Evolutionary conservation across 179 eudicot species (phyloP).

Genomic region (Heliamphora pulchella): DNA sequence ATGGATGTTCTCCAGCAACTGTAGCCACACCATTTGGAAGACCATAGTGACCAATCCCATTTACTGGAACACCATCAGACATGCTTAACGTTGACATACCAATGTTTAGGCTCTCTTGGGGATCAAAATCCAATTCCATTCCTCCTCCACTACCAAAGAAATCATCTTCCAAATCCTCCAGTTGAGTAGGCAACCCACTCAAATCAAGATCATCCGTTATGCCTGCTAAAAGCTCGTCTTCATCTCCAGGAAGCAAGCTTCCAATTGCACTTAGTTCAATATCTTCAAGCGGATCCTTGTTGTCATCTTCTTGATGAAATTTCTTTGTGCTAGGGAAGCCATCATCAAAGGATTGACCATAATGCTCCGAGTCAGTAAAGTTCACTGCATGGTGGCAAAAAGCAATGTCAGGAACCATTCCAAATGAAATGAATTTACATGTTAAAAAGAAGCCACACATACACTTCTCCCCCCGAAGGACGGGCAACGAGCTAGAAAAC

Average conservation of each 20-base stretch:
- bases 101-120: conserved; percentile 26
- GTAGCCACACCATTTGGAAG: conserved; percentile 31
- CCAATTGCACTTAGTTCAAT: conserved; percentile 27
- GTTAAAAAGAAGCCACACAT: conserved; percentile 15
- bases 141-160: conserved; percentile 57
- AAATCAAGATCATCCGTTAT: conserved; percentile 48
- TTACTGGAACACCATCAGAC: conserved; percentile 30
- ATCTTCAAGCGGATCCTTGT: conserved; percentile 32
- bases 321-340: conserved; percentile 30
- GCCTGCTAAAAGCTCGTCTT: conserved; percentile 51
- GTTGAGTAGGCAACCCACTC: conserved; percentile 41
- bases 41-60: conserved; percentile 28
- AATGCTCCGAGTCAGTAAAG: conserved; percentile 23
- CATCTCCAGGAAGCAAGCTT: conserved; percentile 47
- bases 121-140: conserved; percentile 41
- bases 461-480: conserved; percentile 36
- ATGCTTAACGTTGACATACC: conserved; percentile 32
- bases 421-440: not conserved
- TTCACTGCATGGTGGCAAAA: conserved; percentile 25
- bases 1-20: conserved; percentile 53
- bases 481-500: conserved; percentile 47
- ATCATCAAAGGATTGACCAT: conserved; percentile 36
- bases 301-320: conserved; percentile 23
- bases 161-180: conserved; percentile 56
- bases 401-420: conserved; percentile 12